phyloP scores from a whole-genome alignment of 2,329 filamentous ascomycete species.

The Nigrograna mackinnonii region DNA sequence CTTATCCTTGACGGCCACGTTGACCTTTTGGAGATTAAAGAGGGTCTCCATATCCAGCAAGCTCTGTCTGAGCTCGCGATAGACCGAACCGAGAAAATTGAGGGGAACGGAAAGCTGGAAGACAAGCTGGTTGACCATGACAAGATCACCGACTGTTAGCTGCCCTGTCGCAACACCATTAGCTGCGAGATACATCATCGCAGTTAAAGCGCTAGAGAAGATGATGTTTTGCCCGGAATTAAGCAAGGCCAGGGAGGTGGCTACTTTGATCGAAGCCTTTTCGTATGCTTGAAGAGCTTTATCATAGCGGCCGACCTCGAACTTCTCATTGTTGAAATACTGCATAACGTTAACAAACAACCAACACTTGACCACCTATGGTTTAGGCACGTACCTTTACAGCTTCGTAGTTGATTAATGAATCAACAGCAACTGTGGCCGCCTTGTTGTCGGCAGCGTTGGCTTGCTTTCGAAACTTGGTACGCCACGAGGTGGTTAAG shows the following conservation, averaged over 20 bases:
- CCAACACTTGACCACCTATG: not conserved
- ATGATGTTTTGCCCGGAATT: conserved; percentile 98
- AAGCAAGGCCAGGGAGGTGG: conserved; percentile 87
- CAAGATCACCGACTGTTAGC: conserved; percentile 90
- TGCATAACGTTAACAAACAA: conserved; percentile 10
- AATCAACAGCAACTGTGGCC: conserved; percentile 94
- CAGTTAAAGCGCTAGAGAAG: conserved; percentile 89
- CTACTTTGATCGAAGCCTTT: conserved; percentile 93
- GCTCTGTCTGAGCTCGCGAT: conserved; percentile 91
- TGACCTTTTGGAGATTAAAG: conserved; percentile 96
- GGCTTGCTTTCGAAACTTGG: conserved; percentile 91
- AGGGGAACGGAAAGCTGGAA: conserved; percentile 96
- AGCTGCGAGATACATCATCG: conserved; percentile 97
- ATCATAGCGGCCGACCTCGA: conserved; percentile 89
- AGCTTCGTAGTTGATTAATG: conserved; percentile 97
- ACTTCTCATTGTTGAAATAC: conserved; percentile 99
- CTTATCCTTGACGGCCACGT: conserved; percentile 80
- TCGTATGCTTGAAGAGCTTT: conserved; percentile 84
- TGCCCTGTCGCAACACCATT: conserved; percentile 81
- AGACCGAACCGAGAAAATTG: conserved; percentile 98
- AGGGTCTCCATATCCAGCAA: conserved; percentile 98
- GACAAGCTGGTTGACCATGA: conserved; percentile 98
- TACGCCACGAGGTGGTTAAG: conserved; percentile 93
- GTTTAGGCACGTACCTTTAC: conserved; percentile 65
- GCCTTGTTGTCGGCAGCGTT: conserved; percentile 96